phyloP scores from a whole-genome alignment of 2,329 filamentous ascomycete genomes.

The Cytospora mali region DNA sequence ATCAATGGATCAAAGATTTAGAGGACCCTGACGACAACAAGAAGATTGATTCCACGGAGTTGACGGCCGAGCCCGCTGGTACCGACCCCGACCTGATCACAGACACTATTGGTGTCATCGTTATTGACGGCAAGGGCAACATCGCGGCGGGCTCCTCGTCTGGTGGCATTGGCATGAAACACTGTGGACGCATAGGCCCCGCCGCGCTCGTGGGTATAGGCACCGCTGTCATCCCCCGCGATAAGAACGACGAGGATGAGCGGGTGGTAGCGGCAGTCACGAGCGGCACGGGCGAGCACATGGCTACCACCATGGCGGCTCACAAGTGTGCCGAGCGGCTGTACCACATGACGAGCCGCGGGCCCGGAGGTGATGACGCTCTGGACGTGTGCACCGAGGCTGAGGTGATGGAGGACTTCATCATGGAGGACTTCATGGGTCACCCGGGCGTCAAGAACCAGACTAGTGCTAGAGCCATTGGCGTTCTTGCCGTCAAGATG shows the following conservation, averaged over 20 bases:
- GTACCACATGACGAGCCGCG: constrained; percentile 69
- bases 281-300: constrained; percentile 95
- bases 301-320: constrained; percentile 93
- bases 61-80: constrained; percentile 20
- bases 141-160: constrained; percentile 96
- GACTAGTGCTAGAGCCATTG: constrained; percentile 83
- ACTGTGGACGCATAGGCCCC: constrained; percentile 85
- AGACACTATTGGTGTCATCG: constrained; percentile 95
- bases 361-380: constrained; percentile 62
- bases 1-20: neutral
- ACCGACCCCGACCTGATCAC: constrained; percentile 65
- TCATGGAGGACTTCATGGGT: constrained; percentile 87
- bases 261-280: constrained; percentile 81
- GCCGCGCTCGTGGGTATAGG: constrained; percentile 92
- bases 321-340: constrained; percentile 83
- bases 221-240: constrained; percentile 81
- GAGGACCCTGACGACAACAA: neutral
- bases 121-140: constrained; percentile 79
- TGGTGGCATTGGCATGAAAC: constrained; percentile 98
- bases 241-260: constrained; percentile 68
- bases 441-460: constrained; percentile 84
- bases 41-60: constrained; percentile 19
- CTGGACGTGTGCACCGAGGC: constrained; percentile 71
- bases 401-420: constrained; percentile 72
- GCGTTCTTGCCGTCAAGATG: constrained; percentile 89